Percentiles rank a stretch among this genome's conserved stretches.
These are phyloP conservation scores for Populus pruinosa DNA, from an alignment of 345 rosid species.

Conservation along the genomic window DNA sequence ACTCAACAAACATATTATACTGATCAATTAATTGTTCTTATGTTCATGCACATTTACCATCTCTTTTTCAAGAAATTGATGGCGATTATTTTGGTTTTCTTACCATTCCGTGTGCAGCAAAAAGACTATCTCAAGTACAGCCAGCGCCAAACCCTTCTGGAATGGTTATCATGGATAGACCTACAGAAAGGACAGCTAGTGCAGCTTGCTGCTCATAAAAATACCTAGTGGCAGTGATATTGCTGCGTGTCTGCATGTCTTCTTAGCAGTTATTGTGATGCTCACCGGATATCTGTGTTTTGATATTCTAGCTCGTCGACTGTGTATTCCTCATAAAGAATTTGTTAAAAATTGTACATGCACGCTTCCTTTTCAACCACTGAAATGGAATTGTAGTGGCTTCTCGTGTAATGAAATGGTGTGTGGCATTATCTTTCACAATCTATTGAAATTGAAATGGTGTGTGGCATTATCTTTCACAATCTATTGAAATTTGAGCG, in stretches of 20 bases:
- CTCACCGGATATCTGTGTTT: slow-evolving; percentile 8
- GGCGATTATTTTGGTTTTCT: not conserved
- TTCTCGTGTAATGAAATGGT: slow-evolving; percentile 21
- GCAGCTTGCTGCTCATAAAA: slow-evolving; percentile 79
- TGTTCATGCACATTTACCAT: too few species aligned
- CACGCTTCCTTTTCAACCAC: slow-evolving; percentile 14
- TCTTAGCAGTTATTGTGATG: slow-evolving; percentile 24
- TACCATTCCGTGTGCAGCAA: slow-evolving; percentile 48
- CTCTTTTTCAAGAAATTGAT: slow-evolving; percentile 1
- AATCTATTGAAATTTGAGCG: not conserved
- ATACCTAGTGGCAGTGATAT: not conserved
- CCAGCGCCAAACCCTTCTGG: slow-evolving; percentile 80
- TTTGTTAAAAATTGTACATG: slow-evolving; percentile 29
- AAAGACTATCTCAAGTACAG: slow-evolving; percentile 77
- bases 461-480: not conserved
- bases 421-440: not conserved
- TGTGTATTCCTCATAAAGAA: slow-evolving; percentile 9
- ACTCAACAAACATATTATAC: not conserved
- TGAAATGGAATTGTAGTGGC: slow-evolving; percentile 21
- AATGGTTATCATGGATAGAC: slow-evolving; percentile 83
- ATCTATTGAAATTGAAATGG: not conserved
- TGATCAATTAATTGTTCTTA: too few species aligned
- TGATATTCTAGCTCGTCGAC: not conserved
- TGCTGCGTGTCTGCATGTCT: slow-evolving; percentile 17
- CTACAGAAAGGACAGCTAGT: slow-evolving; percentile 57